Base-by-base conservation (phyloP, 2,329 filamentous ascomycete species). In the Penicillium sp. region DNA sequence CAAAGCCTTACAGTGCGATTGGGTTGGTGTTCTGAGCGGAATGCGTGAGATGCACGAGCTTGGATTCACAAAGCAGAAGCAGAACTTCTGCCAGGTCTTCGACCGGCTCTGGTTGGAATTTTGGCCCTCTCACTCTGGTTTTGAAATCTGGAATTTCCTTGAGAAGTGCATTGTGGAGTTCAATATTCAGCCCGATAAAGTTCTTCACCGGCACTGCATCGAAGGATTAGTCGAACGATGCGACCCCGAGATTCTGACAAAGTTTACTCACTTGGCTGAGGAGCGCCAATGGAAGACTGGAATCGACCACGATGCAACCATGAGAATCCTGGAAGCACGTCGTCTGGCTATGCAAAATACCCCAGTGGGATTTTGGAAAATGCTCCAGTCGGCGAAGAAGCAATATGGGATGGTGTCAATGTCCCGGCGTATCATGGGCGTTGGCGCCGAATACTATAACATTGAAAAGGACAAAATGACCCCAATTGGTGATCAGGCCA, bases 31-130 rank as follows among this genome's bases (percentile, higher is more conserved):
- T 10, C 67, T 75, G 47, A 59, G 57, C n/a, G 72, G 69, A n/a
- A 58, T 80, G 48, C 57, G 70, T 43, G 69, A 72, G 45, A 74
- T 79, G 66, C 71, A 76, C 46, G 60, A 67, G 9, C 67, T 71
- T 8, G 68, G 69, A 5, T 56, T 74, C 31, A 72, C 73, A 13
- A 61, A 58, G 6, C 62, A 64, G 16, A 62, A 66, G 53, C 59
- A 53, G 7, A 66, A 71, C 47, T 77, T 77, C 44, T 50, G 62
- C 2, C 64, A 65, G 5, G 63, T 69, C 23, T 77, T 77, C 48
- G 73, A 77, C 53, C 73, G 74, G 25, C 68, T 78, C 44, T 77
- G 77, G 44, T 61, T 77, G 35, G 75, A 78, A 59, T 78, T 72
- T 50, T 77, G 74, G 67, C 66, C 74, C 6, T 67, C 66, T 25